These are phyloP conservation scores for Yarrowia galli DNA, from an alignment of 1,139 yeast species.

Conservation along the genomic window DNA sequence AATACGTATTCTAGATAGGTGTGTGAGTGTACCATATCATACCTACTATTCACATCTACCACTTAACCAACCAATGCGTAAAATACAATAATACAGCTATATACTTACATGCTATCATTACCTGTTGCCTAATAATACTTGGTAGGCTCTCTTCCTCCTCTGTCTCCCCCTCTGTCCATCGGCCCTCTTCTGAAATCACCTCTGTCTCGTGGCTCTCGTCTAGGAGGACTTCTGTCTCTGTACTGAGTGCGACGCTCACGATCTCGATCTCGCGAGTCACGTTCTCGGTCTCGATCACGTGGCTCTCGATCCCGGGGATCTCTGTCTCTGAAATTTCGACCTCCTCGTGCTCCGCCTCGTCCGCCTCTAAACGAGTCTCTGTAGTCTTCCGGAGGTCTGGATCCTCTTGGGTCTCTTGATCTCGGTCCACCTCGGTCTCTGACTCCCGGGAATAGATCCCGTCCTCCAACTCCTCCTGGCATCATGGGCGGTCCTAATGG, in stretches of 20 bases:
- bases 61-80: background rate
- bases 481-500: constrained; percentile 13
- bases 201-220: constrained; percentile 7
- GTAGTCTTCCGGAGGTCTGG: constrained; percentile 30
- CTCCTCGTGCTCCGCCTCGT: constrained; percentile 23
- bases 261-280: constrained; percentile 14
- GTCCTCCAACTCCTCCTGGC: constrained; percentile 10
- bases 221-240: constrained; percentile 29
- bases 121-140: constrained; percentile 9
- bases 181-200: constrained; percentile 5
- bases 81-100: constrained; percentile 17
- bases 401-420: constrained; percentile 16
- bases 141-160: constrained; percentile 25
- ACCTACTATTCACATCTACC: too few species aligned
- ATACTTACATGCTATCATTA: background rate
- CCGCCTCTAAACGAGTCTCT: constrained; percentile 28
- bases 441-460: constrained; percentile 12
- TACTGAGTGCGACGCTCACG: constrained; percentile 21
- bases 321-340: constrained; percentile 18
- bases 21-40: too few species aligned
- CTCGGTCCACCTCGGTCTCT: constrained; percentile 24
- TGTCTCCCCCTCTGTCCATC: constrained; percentile 1
- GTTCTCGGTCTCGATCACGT: constrained; percentile 21
- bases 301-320: constrained; percentile 24
- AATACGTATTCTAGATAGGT: too few species aligned